Percentiles rank a stretch among this genome's conserved stretches.
Conservation (phyloP, 1,284 basidiomycete species). For the Lentinula novae-zelandiae region DNA sequence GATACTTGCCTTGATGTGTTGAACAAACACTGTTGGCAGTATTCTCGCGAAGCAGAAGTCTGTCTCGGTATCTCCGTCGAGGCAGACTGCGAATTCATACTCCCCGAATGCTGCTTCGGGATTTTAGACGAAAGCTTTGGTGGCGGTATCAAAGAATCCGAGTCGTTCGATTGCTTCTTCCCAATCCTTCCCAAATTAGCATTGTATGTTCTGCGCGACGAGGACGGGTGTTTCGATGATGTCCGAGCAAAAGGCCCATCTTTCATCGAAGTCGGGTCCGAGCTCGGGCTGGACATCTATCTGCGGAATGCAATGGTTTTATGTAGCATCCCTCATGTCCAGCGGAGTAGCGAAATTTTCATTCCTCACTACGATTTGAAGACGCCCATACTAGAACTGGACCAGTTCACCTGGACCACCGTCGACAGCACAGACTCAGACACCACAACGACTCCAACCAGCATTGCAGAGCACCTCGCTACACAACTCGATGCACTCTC, state of each 20-base stretch:
- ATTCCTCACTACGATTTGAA: slow-evolving; percentile 3
- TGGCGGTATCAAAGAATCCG: slow-evolving; percentile 24
- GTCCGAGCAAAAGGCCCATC: slow-evolving; percentile 13
- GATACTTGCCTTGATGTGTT: slow-evolving; percentile 20
- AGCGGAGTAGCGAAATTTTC: slow-evolving; percentile 4
- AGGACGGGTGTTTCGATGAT: slow-evolving; percentile 1
- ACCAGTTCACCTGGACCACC: background rate
- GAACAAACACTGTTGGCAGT: slow-evolving; percentile 34
- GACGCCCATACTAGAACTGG: slow-evolving; percentile 15
- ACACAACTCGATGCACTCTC: background rate
- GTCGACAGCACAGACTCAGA: background rate
- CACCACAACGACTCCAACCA: background rate
- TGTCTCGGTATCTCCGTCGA: slow-evolving; percentile 39
- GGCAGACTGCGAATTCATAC: slow-evolving; percentile 41
- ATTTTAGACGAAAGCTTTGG: slow-evolving; percentile 36
- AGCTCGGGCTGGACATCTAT: slow-evolving; percentile 47
- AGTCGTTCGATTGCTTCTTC: slow-evolving; percentile 46
- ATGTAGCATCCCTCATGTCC: slow-evolving; percentile 39
- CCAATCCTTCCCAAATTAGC: slow-evolving; percentile 48
- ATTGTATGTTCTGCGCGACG: slow-evolving; percentile 41
- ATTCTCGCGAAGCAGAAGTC: slow-evolving; percentile 33
- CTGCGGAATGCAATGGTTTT: slow-evolving; percentile 54
- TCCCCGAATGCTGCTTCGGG: slow-evolving; percentile 40
- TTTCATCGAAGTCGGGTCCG: slow-evolving; percentile 42
- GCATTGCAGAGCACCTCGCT: background rate